Percentiles rank a stretch among this genome's conserved stretches.
phyloP scores from a whole-genome alignment of 805 yeast genomes.

The Hanseniaspora clermontiae region DNA sequence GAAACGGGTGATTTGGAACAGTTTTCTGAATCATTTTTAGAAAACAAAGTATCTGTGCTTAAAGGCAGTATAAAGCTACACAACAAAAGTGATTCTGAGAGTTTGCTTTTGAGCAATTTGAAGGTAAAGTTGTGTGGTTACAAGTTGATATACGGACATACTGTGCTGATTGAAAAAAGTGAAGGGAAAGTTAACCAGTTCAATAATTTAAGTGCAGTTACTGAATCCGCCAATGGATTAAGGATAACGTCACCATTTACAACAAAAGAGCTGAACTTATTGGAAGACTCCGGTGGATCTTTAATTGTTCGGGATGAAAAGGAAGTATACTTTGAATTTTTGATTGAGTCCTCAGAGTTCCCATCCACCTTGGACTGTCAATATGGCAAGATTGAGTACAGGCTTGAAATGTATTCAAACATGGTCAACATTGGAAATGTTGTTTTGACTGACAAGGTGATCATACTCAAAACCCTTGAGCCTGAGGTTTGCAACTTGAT shows the following conservation, averaged over 20 bases:
- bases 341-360: conserved; percentile 14
- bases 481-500: conserved; percentile 8
- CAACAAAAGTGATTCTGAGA: neutral
- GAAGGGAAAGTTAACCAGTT: neutral
- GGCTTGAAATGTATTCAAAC: conserved; percentile 14
- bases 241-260: conserved; percentile 10
- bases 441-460: conserved; percentile 3
- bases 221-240: neutral
- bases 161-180: neutral
- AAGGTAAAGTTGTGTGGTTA: conserved; percentile 12
- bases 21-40: neutral
- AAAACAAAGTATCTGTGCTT: neutral
- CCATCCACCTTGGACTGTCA: conserved; percentile 14
- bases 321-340: conserved; percentile 12
- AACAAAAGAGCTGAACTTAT: neutral
- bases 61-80: neutral
- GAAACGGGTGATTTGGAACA: neutral
- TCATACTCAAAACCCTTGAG: conserved; percentile 6
- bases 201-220: neutral
- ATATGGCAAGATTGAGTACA: conserved; percentile 16
- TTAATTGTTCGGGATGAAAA: neutral
- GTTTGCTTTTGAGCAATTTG: neutral
- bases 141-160: conserved; percentile 1
- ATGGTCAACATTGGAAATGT: conserved; percentile 8
- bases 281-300: neutral